Base-by-base conservation (phyloP, 192 early-diverging fungal genomes). In the Oehlia diaphana region DNA sequence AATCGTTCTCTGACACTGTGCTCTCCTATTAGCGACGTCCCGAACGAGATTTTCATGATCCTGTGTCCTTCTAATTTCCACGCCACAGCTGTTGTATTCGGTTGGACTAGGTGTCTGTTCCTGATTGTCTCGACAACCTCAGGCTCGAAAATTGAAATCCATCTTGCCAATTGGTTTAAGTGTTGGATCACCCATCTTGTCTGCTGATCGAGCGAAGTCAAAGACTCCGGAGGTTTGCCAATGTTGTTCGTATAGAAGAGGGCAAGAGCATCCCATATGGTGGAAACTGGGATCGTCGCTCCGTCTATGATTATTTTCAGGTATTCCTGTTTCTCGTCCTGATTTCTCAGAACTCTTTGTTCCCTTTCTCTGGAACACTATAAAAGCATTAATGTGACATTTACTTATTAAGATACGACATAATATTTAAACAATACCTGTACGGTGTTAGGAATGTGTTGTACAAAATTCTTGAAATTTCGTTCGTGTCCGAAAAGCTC, bases 361-460 rank as follows among this genome's bases (percentile, higher is more conserved):
- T 66, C n/a, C 64, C 7, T n/a, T 23, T 66, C 64, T 66, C 64
- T 66, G 64, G 2, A 66, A 66, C 26, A 66, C n/a, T n/a, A 66
- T 66, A 66, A 4, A 66, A 66, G 31, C 64, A 33, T 16, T 66
- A 66, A 66, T 33, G 64, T 12, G 64, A 23, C 12, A 66, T 66
- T 66, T 66, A 31, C 65, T n/a, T n/a, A n/a, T 66, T 66, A 66
- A 66, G 33, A 66, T 66, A 66, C 23, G 16, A 35, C 65, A 66
- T 66, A 66, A 66, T 66, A 66, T 66, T 66, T 66, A 66, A 64
- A 66, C n/a, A n/a, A n/a, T n/a, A n/a, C n/a, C n/a, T n/a, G n/a
- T n/a, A n/a, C n/a, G n/a, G n/a, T n/a, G n/a, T n/a, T n/a, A n/a
- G n/a, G n/a, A n/a, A n/a, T n/a, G n/a, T n/a, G n/a, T n/a, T n/a